A percentile compares a stretch with the other conserved stretches of the same genome.
Evolutionary conservation across 2,329 filamentous ascomycete genomes (phyloP).

Genomic region (Colletotrichum camelliae): DNA sequence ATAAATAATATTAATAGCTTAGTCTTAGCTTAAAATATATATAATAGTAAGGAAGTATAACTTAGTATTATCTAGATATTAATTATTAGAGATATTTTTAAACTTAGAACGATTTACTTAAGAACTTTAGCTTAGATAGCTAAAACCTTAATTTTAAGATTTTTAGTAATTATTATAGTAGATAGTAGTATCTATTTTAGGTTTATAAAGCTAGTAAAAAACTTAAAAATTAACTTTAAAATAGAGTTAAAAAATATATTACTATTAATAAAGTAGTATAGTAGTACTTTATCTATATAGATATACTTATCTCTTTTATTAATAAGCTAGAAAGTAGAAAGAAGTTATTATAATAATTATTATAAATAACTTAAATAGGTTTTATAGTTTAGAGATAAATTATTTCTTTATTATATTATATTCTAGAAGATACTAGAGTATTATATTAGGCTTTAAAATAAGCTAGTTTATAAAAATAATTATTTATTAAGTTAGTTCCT

Average conservation of each 20-base stretch:
- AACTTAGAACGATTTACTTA: neutral
- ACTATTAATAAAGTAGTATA: too few species aligned
- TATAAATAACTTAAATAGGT: too few species aligned
- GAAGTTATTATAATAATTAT: too few species aligned
- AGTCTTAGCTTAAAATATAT: too few species aligned
- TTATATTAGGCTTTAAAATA: neutral
- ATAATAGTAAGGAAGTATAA: too few species aligned
- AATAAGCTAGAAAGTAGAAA: too few species aligned
- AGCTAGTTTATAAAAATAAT: neutral
- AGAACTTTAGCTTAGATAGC: neutral
- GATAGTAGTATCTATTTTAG: neutral
- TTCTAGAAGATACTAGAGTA: too few species aligned
- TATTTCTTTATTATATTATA: too few species aligned
- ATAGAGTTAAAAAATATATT: neutral
- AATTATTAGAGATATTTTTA: neutral
- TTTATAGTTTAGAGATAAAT: too few species aligned
- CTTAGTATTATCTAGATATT: neutral
- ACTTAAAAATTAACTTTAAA: neutral
- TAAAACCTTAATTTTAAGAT: neutral
- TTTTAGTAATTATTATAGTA: neutral
- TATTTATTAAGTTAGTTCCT: neutral
- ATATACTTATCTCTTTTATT: too few species aligned
- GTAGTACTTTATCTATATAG: too few species aligned
- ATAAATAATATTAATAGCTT: too few species aligned
- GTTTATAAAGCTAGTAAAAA: neutral